Conservation (phyloP, 768 basidiomycete genomes). For the Amanita jacksonii region DNA sequence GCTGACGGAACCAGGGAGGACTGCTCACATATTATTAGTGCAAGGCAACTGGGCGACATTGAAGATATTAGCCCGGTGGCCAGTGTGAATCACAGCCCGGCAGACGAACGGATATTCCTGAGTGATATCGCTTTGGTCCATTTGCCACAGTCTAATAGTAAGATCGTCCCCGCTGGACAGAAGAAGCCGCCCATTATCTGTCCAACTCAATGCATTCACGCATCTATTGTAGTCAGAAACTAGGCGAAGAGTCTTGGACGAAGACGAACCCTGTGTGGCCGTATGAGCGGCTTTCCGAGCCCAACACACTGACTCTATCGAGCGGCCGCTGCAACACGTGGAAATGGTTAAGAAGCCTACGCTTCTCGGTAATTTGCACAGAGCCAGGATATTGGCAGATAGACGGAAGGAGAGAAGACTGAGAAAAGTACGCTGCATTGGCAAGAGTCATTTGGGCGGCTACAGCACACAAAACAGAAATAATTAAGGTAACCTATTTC, state of each 20-base stretch:
- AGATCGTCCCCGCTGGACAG: conserved; percentile 69
- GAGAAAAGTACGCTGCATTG: not conserved
- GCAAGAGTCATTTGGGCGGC: too few species aligned
- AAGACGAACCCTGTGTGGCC: conserved; percentile 67
- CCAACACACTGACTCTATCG: conserved; percentile 70
- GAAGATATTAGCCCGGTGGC: conserved; percentile 81
- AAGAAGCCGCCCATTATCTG: conserved; percentile 51
- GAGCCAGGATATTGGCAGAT: not conserved
- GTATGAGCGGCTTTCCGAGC: conserved; percentile 30
- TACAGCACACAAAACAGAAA: too few species aligned
- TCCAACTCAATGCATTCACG: conserved; percentile 74
- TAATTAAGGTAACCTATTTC: too few species aligned
- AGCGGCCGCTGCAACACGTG: conserved; percentile 16
- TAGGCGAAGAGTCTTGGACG: not conserved
- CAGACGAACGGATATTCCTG: conserved; percentile 58
- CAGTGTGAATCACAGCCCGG: conserved; percentile 62
- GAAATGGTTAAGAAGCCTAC: not conserved
- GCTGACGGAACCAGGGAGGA: not conserved
- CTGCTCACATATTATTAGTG: conserved; percentile 67
- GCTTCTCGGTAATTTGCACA: not conserved
- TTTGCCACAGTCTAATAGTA: conserved; percentile 72
- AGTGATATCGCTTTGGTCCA: conserved; percentile 35
- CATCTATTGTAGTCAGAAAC: conserved; percentile 33
- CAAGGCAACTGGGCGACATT: conserved; percentile 71
- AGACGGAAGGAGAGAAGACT: not conserved